A percentile compares a stretch with the other conserved stretches of the same genome.
phyloP scores from a whole-genome alignment of 2,329 filamentous ascomycete species.

The Trichoderma cornu-damae region DNA sequence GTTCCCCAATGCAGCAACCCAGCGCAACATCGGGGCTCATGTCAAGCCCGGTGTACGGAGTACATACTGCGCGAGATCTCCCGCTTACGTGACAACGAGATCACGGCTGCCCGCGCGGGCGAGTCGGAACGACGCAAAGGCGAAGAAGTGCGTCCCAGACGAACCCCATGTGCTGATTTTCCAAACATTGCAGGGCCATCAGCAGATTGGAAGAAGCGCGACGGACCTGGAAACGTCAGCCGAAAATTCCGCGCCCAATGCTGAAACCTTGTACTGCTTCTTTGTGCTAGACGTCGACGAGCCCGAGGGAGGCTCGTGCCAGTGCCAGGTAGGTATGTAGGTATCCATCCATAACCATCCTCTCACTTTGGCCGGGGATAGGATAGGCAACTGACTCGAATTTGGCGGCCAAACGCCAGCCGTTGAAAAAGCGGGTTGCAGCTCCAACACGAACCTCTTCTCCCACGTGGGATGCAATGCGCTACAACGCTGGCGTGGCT shows the following conservation, averaged over 20 bases:
- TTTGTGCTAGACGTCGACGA: neutral
- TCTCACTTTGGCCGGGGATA: neutral
- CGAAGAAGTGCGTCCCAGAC: neutral
- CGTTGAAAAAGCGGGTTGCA: neutral
- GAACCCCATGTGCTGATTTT: conserved; percentile 7
- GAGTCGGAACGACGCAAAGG: conserved; percentile 6
- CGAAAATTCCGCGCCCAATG: neutral
- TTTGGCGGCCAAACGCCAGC: neutral
- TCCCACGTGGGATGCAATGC: conserved; percentile 12
- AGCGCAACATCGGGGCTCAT: conserved; percentile 5
- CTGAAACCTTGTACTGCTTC: neutral
- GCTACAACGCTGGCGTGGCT: conserved; percentile 10
- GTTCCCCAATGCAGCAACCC: neutral
- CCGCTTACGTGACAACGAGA: conserved; percentile 2
- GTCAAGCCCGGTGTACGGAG: neutral
- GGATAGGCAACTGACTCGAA: neutral
- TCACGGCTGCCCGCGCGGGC: conserved; percentile 4
- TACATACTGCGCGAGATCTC: conserved; percentile 15
- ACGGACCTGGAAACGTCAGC: neutral
- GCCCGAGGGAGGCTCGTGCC: neutral
- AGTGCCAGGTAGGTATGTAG: too few species aligned
- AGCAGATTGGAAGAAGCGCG: conserved; percentile 3
- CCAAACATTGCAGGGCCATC: conserved; percentile 15
- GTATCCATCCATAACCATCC: neutral
- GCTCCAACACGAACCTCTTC: neutral